Evolutionary conservation across 1,284 basidiomycete species (phyloP), one percentile per base, ranked within the genome.

Genomic region (Moesziomyces sp.): DNA sequence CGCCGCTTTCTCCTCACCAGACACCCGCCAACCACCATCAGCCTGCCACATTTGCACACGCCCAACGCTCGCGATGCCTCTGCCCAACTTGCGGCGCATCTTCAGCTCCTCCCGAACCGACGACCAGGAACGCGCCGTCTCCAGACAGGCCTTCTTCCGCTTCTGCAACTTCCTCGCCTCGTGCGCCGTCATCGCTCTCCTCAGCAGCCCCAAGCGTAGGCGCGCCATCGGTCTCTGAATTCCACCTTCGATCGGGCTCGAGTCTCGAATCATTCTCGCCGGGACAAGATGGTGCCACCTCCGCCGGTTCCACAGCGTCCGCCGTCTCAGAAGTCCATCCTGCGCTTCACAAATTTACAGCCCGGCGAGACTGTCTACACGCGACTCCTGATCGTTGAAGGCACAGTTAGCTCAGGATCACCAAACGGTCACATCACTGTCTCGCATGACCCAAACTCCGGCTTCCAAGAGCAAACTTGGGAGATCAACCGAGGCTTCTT

Each of bases 61-160:
- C 16, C 3, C 38, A n/a, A 7, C 38, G 16, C 44, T 45, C 53
- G 66, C 24, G 14, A 81, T 81, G 79, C 70, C 79, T 11, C 51
- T 79, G 24, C 77, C 79, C 13, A 80, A 80, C 46, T 58, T 80
- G 18, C 57, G 78, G 14, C 61, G 77, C 49, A 80, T 80, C 61
- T 80, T 80, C 47, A 79, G 76, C 65, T 72, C 72, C 16, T 76
- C 79, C 13, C 52, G 79, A 11, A 80, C 78, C 1, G 61, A 73
- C 47, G 68, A 71, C 14, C 69, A 81, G 52, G 79, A 81, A 52
- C 66, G 79, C 11, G 76, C 76, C 40, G 76, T 81, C 0, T 79
- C 78, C 6, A 50, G 79, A 30, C 74, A 76, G 55, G 79, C 79
- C 40, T 81, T 81, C 60, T 81, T 81, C 58, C 74, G 79, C 28